Percentiles rank a stretch among this genome's conserved stretches.
Conservation (phyloP, 2,329 filamentous ascomycete species). For the Colletotrichum sp. region DNA sequence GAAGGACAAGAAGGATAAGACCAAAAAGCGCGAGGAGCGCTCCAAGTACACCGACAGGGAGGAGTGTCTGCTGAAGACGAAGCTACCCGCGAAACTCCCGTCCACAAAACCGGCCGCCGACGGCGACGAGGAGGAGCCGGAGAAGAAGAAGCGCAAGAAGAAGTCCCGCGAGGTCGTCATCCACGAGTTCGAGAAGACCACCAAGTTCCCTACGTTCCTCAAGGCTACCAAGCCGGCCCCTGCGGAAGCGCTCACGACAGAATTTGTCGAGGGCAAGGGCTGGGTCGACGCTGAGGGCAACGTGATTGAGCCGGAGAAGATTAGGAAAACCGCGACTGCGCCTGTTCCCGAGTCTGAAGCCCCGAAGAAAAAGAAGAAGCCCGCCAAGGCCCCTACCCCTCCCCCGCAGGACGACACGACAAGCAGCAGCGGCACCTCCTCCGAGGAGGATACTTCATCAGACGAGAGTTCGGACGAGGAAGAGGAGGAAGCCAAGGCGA, state of each 20-base stretch:
- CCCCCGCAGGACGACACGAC: constrained; percentile 33
- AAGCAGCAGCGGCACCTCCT: constrained; percentile 44
- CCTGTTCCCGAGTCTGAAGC: constrained; percentile 27
- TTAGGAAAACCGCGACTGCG: constrained; percentile 33
- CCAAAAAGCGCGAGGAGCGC: constrained; percentile 61
- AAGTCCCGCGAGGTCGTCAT: constrained; percentile 70
- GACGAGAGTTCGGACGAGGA: constrained; percentile 36
- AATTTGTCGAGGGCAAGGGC: constrained; percentile 83
- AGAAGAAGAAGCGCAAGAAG: constrained; percentile 61
- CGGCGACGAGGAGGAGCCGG: constrained; percentile 44
- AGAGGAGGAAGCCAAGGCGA: constrained; percentile 22
- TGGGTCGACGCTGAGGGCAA: constrained; percentile 85
- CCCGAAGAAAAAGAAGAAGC: constrained; percentile 23
- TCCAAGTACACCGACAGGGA: constrained; percentile 82
- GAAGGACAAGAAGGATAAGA: constrained; percentile 58
- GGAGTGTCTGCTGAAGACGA: constrained; percentile 86
- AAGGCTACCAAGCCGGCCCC: constrained; percentile 57
- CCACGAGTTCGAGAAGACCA: constrained; percentile 89
- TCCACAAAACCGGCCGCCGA: constrained; percentile 46
- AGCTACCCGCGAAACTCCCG: constrained; percentile 54
- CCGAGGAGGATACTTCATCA: constrained; percentile 31
- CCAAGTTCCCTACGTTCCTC: constrained; percentile 82
- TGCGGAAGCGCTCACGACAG: constrained; percentile 48
- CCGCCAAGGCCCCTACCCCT: constrained; percentile 7
- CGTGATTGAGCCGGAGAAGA: constrained; percentile 68